These are phyloP conservation scores for Knoxdaviesia proteae DNA, from an alignment of 2,329 filamentous ascomycete genomes.

Conservation along the genomic window DNA sequence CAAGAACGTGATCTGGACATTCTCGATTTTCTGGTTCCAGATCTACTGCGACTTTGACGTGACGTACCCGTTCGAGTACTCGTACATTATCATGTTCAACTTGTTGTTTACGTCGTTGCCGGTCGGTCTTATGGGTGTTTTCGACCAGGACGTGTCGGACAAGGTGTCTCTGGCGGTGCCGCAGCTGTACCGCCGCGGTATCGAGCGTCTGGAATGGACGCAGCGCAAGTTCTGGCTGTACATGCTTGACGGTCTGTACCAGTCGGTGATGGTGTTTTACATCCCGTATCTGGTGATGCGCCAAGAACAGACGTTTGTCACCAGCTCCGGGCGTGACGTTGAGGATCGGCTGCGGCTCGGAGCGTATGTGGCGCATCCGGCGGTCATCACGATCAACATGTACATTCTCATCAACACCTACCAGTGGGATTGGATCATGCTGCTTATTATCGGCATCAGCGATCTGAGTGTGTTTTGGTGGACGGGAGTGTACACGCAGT, in stretches of 20 bases:
- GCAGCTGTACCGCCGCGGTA: conserved; percentile 84
- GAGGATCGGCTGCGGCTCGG: conserved; percentile 70
- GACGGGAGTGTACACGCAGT: conserved; percentile 63
- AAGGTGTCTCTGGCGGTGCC: conserved; percentile 84
- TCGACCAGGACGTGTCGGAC: conserved; percentile 93
- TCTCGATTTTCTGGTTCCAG: conserved; percentile 92
- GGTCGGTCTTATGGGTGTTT: conserved; percentile 84
- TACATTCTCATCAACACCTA: conserved; percentile 96
- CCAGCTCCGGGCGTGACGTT: conserved; percentile 52
- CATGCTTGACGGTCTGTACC: conserved; percentile 87
- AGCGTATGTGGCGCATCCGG: conserved; percentile 65
- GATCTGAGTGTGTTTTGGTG: conserved; percentile 82
- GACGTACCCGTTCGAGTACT: conserved; percentile 93
- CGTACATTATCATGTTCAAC: conserved; percentile 93
- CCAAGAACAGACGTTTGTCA: conserved; percentile 42
- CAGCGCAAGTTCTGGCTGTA: conserved; percentile 93
- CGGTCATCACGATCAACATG: conserved; percentile 73
- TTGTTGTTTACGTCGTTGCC: conserved; percentile 89
- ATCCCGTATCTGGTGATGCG: conserved; percentile 69
- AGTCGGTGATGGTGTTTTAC: conserved; percentile 84
- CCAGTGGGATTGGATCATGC: conserved; percentile 93
- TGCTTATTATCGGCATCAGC: conserved; percentile 64
- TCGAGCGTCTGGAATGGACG: conserved; percentile 92
- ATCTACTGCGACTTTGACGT: conserved; percentile 92
- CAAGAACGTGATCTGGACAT: conserved; percentile 98